phyloP scores from a whole-genome alignment of 768 basidiomycete species.

The Lanmaoa rubissima region DNA sequence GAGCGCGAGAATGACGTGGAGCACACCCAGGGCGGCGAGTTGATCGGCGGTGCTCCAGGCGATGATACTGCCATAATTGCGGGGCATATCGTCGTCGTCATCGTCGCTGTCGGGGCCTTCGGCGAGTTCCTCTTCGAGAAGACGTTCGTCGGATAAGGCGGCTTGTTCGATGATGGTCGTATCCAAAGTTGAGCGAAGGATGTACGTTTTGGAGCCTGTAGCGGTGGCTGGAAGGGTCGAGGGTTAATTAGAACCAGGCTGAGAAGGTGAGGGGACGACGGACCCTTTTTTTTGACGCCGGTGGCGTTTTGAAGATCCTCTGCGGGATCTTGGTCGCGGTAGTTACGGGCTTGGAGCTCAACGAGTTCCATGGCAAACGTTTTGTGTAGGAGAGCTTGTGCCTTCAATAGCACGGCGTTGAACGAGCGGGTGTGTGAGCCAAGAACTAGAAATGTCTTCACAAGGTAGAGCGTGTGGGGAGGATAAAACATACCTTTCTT shows the following conservation, averaged over 20 bases:
- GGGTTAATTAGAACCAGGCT: neutral
- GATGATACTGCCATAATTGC: slow-evolving; percentile 65
- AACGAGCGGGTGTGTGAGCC: slow-evolving; percentile 55
- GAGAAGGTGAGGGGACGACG: neutral
- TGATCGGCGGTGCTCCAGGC: slow-evolving; percentile 72
- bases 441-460: slow-evolving; percentile 37
- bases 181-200: slow-evolving; percentile 75
- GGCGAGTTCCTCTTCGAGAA: slow-evolving; percentile 48
- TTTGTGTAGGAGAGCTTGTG: slow-evolving; percentile 60
- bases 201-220: slow-evolving; percentile 73
- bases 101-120: slow-evolving; percentile 47
- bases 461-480: neutral
- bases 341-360: slow-evolving; percentile 62
- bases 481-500: slow-evolving; percentile 62
- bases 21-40: slow-evolving; percentile 65
- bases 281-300: slow-evolving; percentile 69
- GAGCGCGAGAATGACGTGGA: slow-evolving; percentile 79
- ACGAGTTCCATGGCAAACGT: slow-evolving; percentile 85
- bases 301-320: slow-evolving; percentile 51
- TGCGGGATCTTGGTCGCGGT: slow-evolving; percentile 37
- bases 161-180: slow-evolving; percentile 60
- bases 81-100: slow-evolving; percentile 48
- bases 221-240: slow-evolving; percentile 37
- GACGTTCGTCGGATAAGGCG: slow-evolving; percentile 44
- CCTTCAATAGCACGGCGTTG: slow-evolving; percentile 56